Base-by-base conservation (phyloP, 2,329 filamentous ascomycete genomes). In the Raffaelea arxii region DNA sequence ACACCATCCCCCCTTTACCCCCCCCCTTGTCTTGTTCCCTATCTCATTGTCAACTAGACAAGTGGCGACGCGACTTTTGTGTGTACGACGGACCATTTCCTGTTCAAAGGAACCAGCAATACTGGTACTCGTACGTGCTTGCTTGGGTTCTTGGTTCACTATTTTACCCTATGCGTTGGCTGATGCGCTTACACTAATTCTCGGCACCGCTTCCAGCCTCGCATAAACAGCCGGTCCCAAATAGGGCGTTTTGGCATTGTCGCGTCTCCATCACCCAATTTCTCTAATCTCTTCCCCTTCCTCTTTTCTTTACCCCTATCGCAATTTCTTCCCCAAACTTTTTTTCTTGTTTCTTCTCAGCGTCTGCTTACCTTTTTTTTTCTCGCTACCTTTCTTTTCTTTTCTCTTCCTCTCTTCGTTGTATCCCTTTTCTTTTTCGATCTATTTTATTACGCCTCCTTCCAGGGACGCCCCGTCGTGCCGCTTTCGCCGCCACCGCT, bases 211-310 rank as follows among this genome's bases (percentile, higher is more conserved):
- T 39, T 32, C 49, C 47, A 51, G 49, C 49, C 49, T 51, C 49
- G 47, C 49, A 51, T 51, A 51, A 51, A 51, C 49, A 49, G 41
- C 41, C 35, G 27, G 35, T 23, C 38, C 41, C 41, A 30, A 44
- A 36, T 32, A 49, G 38, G 49, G 47, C 25, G 46, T 49, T 44
- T 51, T 47, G 47, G 47, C 44, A 47, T 46, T 43, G 46, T 49
- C 47, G 47, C 47, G 46, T 49, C 46, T 44, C 44, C 25, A 38
- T 25, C 35, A 14, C 21, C 4, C 27, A 25, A 10, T 3, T 22
- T 41, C 21, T 35, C 21, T 35, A 10, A 10, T 23, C 19, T 41
- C 27, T 21, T 22, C 41, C 18, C 24, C 23, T 22, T 24, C 22
- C 18, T 4, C 18, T 24, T 44, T 18, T 44, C 25, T 36, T 23